These are phyloP conservation scores for Talaromyces sp. DNA, from an alignment of 2,329 filamentous ascomycete species.

Conservation along the genomic window DNA sequence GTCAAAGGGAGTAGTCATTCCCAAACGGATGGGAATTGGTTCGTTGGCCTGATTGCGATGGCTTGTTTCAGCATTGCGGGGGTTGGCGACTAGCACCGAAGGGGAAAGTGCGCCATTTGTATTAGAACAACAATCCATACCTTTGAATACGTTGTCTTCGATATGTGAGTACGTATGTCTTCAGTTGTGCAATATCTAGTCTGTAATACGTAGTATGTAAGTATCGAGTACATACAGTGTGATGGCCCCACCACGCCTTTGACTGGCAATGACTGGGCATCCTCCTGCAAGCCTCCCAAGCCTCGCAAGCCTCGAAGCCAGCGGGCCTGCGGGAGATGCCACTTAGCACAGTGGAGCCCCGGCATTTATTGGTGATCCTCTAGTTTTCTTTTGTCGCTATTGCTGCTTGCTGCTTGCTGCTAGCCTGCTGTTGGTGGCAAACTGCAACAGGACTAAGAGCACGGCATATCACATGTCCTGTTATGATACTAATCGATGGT, in stretches of 20 bases:
- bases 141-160: too few relatives aligned
- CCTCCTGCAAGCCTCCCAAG: neutral
- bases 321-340: conserved; percentile 20
- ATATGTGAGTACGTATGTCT: neutral
- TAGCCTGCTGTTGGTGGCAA: conserved; percentile 7
- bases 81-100: neutral
- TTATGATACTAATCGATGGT: too few relatives aligned
- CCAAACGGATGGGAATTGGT: conserved; percentile 16
- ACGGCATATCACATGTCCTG: conserved; percentile 2
- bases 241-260: neutral
- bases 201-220: too few relatives aligned
- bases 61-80: conserved; percentile 21
- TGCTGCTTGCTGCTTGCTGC: neutral
- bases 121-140: too few relatives aligned
- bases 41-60: conserved; percentile 1
- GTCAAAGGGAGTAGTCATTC: conserved; percentile 2
- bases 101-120: conserved; percentile 1
- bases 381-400: too few relatives aligned
- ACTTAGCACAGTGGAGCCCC: conserved; percentile 20
- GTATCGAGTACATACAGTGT: neutral
- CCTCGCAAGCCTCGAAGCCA: conserved; percentile 5
- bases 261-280: neutral
- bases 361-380: conserved; percentile 21
- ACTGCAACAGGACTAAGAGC: neutral
- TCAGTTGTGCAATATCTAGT: too few relatives aligned